Conservation (phyloP, 495 filamentous ascomycete species). For the Sordaria brevicollis region DNA sequence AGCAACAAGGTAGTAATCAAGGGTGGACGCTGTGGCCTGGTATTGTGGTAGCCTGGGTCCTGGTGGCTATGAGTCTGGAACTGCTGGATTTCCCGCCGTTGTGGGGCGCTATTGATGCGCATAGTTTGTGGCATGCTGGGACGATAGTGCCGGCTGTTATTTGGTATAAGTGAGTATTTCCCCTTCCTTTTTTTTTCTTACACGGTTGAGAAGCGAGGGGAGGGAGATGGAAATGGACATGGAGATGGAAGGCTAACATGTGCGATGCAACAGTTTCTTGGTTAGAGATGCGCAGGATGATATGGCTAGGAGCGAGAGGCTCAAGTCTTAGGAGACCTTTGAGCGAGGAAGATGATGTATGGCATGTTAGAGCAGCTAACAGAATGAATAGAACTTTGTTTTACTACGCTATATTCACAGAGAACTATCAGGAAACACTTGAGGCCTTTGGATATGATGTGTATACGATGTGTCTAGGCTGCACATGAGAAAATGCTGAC, state of each 20-base stretch:
- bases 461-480: no score
- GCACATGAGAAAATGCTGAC: no score
- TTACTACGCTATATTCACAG: background rate
- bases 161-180: conserved; percentile 79
- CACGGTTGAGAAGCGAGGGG: background rate
- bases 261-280: conserved; percentile 48
- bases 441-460: no score
- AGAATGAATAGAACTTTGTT: background rate
- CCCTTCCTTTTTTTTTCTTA: conserved; percentile 7
- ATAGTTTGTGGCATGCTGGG: conserved; percentile 91
- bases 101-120: conserved; percentile 77
- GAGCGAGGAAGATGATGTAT: background rate
- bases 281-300: conserved; percentile 71
- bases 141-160: conserved; percentile 81
- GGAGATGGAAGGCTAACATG: background rate
- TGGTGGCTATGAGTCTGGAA: conserved; percentile 91
- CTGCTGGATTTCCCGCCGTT: conserved; percentile 86
- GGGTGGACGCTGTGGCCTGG: conserved; percentile 89
- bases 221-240: background rate
- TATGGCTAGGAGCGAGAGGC: conserved; percentile 34
- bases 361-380: background rate
- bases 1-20: no score
- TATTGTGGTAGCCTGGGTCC: conserved; percentile 84
- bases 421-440: background rate
- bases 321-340: conserved; percentile 20